These are phyloP conservation scores for Sporothrix phasma DNA, from an alignment of 2,329 filamentous ascomycete species.

Conservation along the genomic window DNA sequence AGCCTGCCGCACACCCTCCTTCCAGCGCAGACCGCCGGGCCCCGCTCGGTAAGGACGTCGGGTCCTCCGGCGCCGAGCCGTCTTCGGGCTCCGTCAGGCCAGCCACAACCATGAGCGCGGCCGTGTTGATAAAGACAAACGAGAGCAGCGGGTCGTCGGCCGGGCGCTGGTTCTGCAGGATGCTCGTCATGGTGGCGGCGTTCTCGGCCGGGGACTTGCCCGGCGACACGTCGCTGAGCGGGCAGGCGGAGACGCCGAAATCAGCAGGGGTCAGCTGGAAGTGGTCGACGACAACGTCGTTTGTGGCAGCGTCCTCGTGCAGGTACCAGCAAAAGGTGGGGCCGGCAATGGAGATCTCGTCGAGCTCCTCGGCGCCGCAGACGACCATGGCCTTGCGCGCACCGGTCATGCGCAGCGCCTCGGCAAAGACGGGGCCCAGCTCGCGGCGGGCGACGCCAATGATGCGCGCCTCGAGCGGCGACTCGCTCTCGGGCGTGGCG, in stretches of 20 bases:
- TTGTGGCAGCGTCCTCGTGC: conserved; percentile 29
- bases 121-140: conserved; percentile 91
- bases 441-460: conserved; percentile 86
- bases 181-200: conserved; percentile 67
- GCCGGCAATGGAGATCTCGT: conserved; percentile 90
- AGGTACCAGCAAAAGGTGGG: conserved; percentile 83
- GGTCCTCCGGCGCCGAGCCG: conserved; percentile 64
- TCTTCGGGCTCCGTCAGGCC: conserved; percentile 74
- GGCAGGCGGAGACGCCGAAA: conserved; percentile 70
- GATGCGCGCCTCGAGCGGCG: conserved; percentile 66
- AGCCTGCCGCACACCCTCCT: conserved; percentile 81
- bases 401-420: conserved; percentile 68
- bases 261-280: conserved; percentile 75
- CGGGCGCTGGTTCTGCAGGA: conserved; percentile 63
- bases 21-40: conserved; percentile 88
- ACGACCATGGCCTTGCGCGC: conserved; percentile 79
- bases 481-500: conserved; percentile 3
- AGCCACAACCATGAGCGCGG: conserved; percentile 73
- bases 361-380: conserved; percentile 82
- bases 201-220: conserved; percentile 83
- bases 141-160: conserved; percentile 76
- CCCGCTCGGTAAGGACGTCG: conserved; percentile 71
- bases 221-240: conserved; percentile 67
- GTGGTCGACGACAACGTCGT: conserved; percentile 51
- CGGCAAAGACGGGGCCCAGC: conserved; percentile 79